Percentiles rank a stretch among this genome's conserved stretches.
phyloP scores from a whole-genome alignment of 2,329 filamentous ascomycete genomes.

The Colletotrichum tropicicola region DNA sequence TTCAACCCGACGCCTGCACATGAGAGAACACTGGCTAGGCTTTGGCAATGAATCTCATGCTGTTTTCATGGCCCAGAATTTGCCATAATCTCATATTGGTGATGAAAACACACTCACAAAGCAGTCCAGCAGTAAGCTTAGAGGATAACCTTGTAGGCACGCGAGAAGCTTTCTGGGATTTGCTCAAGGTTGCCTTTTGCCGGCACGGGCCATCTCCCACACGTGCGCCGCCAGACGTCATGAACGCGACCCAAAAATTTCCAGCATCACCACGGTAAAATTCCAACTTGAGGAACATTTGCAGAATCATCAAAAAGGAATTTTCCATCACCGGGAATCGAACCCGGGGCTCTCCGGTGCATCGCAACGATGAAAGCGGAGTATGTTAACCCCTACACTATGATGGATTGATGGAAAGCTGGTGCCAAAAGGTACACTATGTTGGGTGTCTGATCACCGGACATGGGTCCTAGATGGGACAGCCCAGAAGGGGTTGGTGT shows the following conservation, averaged over 20 bases:
- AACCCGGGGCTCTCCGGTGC: constrained; percentile 21
- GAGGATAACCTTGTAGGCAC: too few species aligned
- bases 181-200: too few species aligned
- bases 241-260: not conserved
- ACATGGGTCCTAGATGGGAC: not conserved
- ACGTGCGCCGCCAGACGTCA: too few species aligned
- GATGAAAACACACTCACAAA: too few species aligned
- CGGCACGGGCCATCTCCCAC: too few species aligned
- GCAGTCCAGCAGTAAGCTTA: too few species aligned
- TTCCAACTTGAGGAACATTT: not conserved
- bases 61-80: too few species aligned
- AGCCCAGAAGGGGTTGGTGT: not conserved
- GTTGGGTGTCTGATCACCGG: not conserved
- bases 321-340: constrained; percentile 15
- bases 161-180: too few species aligned
- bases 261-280: not conserved
- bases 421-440: not conserved
- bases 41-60: too few species aligned
- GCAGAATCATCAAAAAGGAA: not conserved
- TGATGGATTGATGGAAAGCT: not conserved
- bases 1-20: too few species aligned
- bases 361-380: constrained; percentile 12
- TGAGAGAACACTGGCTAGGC: too few species aligned
- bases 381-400: constrained; percentile 24
- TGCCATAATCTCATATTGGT: too few species aligned